Base-by-base conservation (phyloP, 495 filamentous ascomycete species). In the Xeromyces bisporus region DNA sequence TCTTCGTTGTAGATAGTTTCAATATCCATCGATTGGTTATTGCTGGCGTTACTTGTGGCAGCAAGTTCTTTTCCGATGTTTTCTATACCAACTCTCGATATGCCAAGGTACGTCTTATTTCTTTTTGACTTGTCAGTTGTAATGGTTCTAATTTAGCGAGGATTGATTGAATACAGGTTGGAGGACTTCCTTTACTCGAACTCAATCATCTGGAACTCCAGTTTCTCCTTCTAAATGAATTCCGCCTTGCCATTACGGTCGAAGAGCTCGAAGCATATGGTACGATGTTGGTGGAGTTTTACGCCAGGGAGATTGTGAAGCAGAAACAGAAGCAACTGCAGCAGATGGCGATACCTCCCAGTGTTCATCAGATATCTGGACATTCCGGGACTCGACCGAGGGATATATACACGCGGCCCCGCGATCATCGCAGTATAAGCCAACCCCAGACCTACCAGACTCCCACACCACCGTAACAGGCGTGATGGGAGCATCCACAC, bases 51-150 rank as follows among this genome's bases (percentile, higher is more conserved):
- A 96, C 89, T 10, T 96, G 91, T 53, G 87, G 91, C 7, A 93
- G 86, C 69, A 99, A 99, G 59, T 99, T 96, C 66, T 99, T 99
- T 53, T 94, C 86, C 2, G 89, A 99, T 61, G 84, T 96, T 26
- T 99, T 99, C 45, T 99, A 96, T 46, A 99, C 89, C 11, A 99
- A 99, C 56, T 96, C 91, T 27, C 67, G 89, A 69, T 99, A 99
- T 52, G 89, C 91, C 38, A 99, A 96, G 79, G 89, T 93, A 69
- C 6, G 26, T 15, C 5, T 39, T 64, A 47, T 31, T 18, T 7
- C 28, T 30, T 25, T 26, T 32, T 3, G 10, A 27, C 33, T 21
- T 8, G 15, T 35, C 30, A 40, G 17, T 38, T 42, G n/a, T n/a
- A n/a, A n/a, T n/a, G n/a, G n/a, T n/a, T n/a, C n/a, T n/a, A n/a